phyloP scores from a whole-genome alignment of 768 basidiomycete species.

The Agrocybe praecox region DNA sequence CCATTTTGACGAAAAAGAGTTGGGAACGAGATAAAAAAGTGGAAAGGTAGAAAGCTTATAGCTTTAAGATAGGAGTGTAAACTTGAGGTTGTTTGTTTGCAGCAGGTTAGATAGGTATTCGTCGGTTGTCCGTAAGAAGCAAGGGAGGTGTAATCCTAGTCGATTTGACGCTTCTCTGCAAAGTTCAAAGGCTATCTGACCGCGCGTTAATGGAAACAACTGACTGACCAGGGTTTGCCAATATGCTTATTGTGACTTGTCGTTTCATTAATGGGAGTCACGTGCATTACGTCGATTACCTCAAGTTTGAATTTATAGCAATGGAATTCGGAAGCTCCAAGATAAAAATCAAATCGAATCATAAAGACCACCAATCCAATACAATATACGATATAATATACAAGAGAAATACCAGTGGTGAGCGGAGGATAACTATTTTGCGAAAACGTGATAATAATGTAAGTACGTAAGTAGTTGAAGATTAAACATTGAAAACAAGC shows the following conservation, averaged over 20 bases:
- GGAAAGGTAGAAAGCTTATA: neutral
- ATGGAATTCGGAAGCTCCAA: too few relatives aligned
- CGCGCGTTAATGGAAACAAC: too few relatives aligned
- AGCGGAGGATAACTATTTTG: neutral
- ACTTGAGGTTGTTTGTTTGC: neutral
- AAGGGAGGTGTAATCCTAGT: neutral
- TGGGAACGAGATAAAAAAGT: neutral
- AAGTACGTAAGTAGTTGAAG: conserved; percentile 1
- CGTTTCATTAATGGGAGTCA: too few relatives aligned
- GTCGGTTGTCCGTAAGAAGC: neutral
- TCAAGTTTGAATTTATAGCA: too few relatives aligned
- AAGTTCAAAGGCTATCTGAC: too few relatives aligned
- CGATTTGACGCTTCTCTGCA: neutral
- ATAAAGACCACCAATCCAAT: neutral
- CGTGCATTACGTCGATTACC: too few relatives aligned
- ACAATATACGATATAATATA: neutral
- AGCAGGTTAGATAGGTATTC: neutral
- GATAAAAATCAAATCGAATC: too few relatives aligned
- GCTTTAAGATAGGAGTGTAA: neutral
- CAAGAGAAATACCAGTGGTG: conserved; percentile 3
- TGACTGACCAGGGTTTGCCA: too few relatives aligned
- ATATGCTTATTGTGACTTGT: too few relatives aligned
- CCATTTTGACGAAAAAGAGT: conserved; percentile 53
- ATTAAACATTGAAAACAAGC: neutral
- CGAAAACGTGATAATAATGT: neutral